Base-by-base conservation (phyloP, 2,329 filamentous ascomycete genomes). In the Penicillium fuscoglaucum region DNA sequence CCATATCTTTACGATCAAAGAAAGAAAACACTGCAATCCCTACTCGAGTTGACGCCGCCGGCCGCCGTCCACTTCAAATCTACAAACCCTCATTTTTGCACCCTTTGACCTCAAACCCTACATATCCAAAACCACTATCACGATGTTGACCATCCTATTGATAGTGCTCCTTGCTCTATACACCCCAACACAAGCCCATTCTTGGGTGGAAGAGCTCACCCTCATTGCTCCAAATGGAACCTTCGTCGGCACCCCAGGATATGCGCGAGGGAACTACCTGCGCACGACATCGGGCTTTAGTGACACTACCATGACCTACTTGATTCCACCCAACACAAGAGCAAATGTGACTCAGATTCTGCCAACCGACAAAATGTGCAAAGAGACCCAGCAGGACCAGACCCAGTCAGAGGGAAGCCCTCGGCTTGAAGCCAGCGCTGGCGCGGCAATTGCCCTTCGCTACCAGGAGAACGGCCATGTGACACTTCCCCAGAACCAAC, bases 381-480 rank as follows among this genome's bases (percentile, higher is more conserved):
- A 84, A 65, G 76, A 82, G 7, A 78, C 77, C 15, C 90, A 93
- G 72, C 81, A 81, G n/a, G 81, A 80, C 17, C 74, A 82, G 43
- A 83, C 82, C 67, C 83, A 90, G 69, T 80, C 82, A 17, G 73
- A 80, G 4, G 74, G 81, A 15, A 88, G 84, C 57, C 86, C 89
- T 28, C 82, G 85, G 70, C 84, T 96, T 58, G 76, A 82, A 69
- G 80, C 80, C 64, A 76, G 74, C 65, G 80, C 79, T 59, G 88
- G 88, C 48, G 87, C 89, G 66, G 82, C 81, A 43, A 76, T 92
- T 58, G 87, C 89, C 33, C 72, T 92, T 53, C 79, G 83, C 57
- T 90, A 90, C 74, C 80, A 86, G 61, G 90, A 93, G 70, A 93
- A 93, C 66, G 90, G 90, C 28, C 90, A 93, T 73, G 88, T 90